Base-by-base conservation (phyloP, 2,329 filamentous ascomycete genomes). In the Fusarium piperis region DNA sequence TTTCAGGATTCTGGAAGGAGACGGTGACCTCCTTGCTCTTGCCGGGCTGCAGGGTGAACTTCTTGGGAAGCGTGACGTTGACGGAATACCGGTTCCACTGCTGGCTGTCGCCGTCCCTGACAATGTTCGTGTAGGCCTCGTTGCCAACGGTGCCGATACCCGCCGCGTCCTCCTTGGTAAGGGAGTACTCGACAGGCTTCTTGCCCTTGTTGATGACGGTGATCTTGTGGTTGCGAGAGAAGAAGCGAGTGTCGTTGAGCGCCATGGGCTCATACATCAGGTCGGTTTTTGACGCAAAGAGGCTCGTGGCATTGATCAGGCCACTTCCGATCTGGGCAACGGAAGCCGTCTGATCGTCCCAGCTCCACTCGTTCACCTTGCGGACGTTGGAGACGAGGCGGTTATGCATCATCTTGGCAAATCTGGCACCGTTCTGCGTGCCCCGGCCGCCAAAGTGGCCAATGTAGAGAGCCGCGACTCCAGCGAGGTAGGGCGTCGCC, bases 161-260 rank as follows among this genome's bases (percentile, higher is more conserved):
- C 5, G 11, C 15, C n/a, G 57, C 32, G 70, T 18, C 63, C 59
- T 63, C 52, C 12, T 38, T 23, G 3, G 66, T 33, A 11, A 68
- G 51, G 15, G 36, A 51, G 52, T 68, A 68, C 2, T 53, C 59
- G 1, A 68, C 53, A 9, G 52, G 41, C 35, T 48, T 41, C 7
- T 62, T 51, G 23, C 59, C 38, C 26, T 62, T 65, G 38, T 68
- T 68, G 30, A 53, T 62, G 13, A 68, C 56, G 18, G 35, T 46
- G 23, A 68, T 48, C 12, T 53, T 59, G 35, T 65, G 65, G 3
- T 53, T 1, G 20, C 68, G 16, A 71, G 74, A 68, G n/a, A 85
- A 82, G 64, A 83, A 71, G 28, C 77, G 77, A 3, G 83, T 85
- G 67, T 85, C 84, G 61, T 85, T 85, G 64, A 85, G 80, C 15